phyloP scores from a whole-genome alignment of 2,329 filamentous ascomycete genomes.

The Keithomyces neogunnii region DNA sequence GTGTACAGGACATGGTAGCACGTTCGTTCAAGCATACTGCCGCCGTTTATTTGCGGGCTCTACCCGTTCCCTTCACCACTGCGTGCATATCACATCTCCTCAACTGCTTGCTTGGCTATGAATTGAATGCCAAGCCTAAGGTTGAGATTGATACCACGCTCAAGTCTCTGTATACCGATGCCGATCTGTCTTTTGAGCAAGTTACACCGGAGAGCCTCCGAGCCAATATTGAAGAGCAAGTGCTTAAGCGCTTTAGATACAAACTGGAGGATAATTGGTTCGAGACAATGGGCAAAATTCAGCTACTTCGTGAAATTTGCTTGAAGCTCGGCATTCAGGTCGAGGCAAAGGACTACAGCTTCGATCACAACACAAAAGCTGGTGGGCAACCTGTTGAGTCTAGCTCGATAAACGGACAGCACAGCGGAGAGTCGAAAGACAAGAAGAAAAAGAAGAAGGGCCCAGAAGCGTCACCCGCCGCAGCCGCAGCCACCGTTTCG shows the following conservation, averaged over 20 bases:
- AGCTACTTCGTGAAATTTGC: constrained; percentile 81
- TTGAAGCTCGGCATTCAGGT: constrained; percentile 88
- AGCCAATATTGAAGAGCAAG: constrained; percentile 62
- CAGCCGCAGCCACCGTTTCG: constrained; percentile 31
- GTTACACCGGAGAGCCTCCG: constrained; percentile 67
- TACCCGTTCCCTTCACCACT: constrained; percentile 73
- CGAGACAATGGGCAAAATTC: constrained; percentile 59
- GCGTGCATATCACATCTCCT: constrained; percentile 78
- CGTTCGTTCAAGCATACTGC: constrained; percentile 91
- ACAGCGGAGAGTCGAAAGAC: constrained; percentile 31
- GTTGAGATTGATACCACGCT: constrained; percentile 70
- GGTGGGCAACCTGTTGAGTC: constrained; percentile 23
- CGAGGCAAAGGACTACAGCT: constrained; percentile 53
- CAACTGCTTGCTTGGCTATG: constrained; percentile 81
- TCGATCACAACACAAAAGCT: constrained; percentile 18
- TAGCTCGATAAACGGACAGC: constrained; percentile 29
- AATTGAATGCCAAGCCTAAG: constrained; percentile 67
- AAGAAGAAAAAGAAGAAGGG: constrained; percentile 58
- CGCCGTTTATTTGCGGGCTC: constrained; percentile 66
- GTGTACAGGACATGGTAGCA: constrained; percentile 88
- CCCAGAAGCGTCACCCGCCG: constrained; percentile 45
- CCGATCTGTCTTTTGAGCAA: constrained; percentile 72
- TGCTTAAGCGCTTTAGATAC: constrained; percentile 68
- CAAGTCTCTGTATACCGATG: constrained; percentile 69
- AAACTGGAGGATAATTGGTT: constrained; percentile 62